A percentile compares a stretch with the other conserved stretches of the same genome.
These are phyloP conservation scores for Lipomyces oligophaga DNA, from an alignment of 805 yeast species.

Conservation along the genomic window DNA sequence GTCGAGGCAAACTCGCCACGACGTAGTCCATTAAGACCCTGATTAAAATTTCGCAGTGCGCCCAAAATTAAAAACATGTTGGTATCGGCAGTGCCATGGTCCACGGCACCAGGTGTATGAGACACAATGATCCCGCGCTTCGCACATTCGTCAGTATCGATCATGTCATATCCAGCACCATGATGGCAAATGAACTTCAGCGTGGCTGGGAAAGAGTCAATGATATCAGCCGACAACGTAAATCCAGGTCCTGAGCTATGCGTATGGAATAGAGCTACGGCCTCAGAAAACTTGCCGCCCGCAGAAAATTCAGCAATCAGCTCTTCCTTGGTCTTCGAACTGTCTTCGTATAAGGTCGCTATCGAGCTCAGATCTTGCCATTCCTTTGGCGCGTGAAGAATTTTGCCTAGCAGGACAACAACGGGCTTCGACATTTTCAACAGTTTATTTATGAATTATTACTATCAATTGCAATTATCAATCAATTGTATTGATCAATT, in stretches of 20 bases:
- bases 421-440: conserved; percentile 47
- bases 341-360: conserved; percentile 22
- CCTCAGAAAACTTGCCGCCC: conserved; percentile 42
- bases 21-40: conserved; percentile 51
- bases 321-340: conserved; percentile 34
- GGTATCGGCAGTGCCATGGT: conserved; percentile 67
- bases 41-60: conserved; percentile 63
- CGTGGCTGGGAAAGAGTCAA: conserved; percentile 51
- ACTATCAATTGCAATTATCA: too few relatives aligned
- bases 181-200: conserved; percentile 56
- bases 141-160: conserved; percentile 54
- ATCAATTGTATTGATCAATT: too few relatives aligned
- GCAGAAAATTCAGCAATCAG: conserved; percentile 40
- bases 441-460: too few relatives aligned
- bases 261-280: conserved; percentile 48
- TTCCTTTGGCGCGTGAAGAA: conserved; percentile 56
- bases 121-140: conserved; percentile 55
- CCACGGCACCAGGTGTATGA: conserved; percentile 63
- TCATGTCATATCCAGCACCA: conserved; percentile 70
- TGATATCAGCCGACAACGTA: conserved; percentile 58
- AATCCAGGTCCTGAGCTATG: conserved; percentile 52
- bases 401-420: conserved; percentile 64
- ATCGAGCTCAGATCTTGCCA: conserved; percentile 53
- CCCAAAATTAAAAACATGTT: conserved; percentile 61
- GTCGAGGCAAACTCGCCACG: conserved; percentile 62